A percentile compares a stretch with the other conserved stretches of the same genome.
phyloP scores from a whole-genome alignment of 345 rosid genomes.

The Cochlearia excelsa region DNA sequence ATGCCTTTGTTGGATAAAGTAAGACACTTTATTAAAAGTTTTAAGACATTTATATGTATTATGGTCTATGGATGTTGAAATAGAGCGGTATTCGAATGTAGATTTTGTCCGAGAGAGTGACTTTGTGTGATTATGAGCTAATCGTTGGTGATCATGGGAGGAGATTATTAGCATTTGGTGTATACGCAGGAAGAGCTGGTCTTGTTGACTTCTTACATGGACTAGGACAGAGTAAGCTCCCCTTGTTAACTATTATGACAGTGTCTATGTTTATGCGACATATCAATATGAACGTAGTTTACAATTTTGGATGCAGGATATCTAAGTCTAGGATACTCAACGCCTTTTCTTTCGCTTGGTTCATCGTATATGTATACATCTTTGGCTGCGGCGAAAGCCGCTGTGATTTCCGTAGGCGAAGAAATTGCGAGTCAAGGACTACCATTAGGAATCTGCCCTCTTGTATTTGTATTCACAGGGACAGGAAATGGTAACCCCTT shows the following conservation, averaged over 20 bases:
- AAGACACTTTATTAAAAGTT: not conserved
- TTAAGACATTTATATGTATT: no score
- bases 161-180: slow-evolving; percentile 81
- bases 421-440: slow-evolving; percentile 74
- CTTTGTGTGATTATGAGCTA: slow-evolving; percentile 85
- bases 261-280: not conserved
- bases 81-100: slow-evolving; percentile 25
- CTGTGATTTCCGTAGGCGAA: slow-evolving; percentile 77
- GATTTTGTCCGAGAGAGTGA: slow-evolving; percentile 68
- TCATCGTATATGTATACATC: slow-evolving; percentile 83
- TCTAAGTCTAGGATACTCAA: slow-evolving; percentile 73
- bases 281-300: not conserved
- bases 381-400: slow-evolving; percentile 83
- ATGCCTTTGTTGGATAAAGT: slow-evolving; percentile 87
- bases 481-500: slow-evolving; percentile 62
- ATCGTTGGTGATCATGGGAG: slow-evolving; percentile 70
- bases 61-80: slow-evolving; percentile 3
- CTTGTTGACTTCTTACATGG: slow-evolving; percentile 75
- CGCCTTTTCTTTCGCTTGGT: slow-evolving; percentile 74
- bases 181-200: slow-evolving; percentile 93
- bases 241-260: slow-evolving; percentile 3
- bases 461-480: slow-evolving; percentile 75
- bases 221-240: slow-evolving; percentile 68
- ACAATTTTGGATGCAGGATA: slow-evolving; percentile 51
- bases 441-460: slow-evolving; percentile 76